These are phyloP conservation scores for Verticillium isaacii DNA, from an alignment of 2,329 filamentous ascomycete genomes.

Conservation along the genomic window DNA sequence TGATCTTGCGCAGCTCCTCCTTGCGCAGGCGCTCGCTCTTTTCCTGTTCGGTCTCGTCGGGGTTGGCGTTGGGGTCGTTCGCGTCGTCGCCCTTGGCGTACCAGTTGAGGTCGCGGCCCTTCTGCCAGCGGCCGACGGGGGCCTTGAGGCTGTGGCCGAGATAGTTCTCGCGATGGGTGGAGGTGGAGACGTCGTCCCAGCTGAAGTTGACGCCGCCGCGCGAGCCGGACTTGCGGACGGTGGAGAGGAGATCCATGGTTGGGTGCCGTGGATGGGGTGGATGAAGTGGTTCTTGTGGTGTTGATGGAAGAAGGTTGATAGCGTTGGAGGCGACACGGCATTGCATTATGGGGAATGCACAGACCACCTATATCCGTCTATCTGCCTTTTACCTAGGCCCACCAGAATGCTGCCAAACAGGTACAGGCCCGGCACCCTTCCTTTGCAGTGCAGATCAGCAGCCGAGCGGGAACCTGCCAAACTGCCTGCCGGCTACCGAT, in stretches of 20 bases:
- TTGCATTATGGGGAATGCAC: neutral
- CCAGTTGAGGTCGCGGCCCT: slow-evolving; percentile 64
- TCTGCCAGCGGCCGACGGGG: slow-evolving; percentile 87
- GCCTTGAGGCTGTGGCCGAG: slow-evolving; percentile 91
- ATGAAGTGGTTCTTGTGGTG: neutral
- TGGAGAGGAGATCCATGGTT: slow-evolving; percentile 86
- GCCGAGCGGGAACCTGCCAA: no score
- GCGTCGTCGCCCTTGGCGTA: slow-evolving; percentile 56
- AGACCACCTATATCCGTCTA: neutral
- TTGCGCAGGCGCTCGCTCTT: slow-evolving; percentile 57
- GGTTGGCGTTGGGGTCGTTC: slow-evolving; percentile 38
- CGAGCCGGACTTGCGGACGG: slow-evolving; percentile 84
- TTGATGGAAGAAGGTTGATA: neutral
- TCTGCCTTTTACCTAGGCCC: no score
- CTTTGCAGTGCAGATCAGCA: no score
- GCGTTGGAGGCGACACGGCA: neutral
- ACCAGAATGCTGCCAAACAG: no score
- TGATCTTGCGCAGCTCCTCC: slow-evolving; percentile 76
- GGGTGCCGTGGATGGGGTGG: neutral
- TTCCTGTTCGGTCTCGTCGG: slow-evolving; percentile 55
- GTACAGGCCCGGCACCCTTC: no score
- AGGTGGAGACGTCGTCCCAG: slow-evolving; percentile 90
- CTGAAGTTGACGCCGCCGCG: slow-evolving; percentile 93
- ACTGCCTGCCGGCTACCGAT: no score
- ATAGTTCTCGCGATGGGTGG: slow-evolving; percentile 81